phyloP scores from a whole-genome alignment of 2,329 filamentous ascomycete genomes.

The Ophiostoma piceae region DNA sequence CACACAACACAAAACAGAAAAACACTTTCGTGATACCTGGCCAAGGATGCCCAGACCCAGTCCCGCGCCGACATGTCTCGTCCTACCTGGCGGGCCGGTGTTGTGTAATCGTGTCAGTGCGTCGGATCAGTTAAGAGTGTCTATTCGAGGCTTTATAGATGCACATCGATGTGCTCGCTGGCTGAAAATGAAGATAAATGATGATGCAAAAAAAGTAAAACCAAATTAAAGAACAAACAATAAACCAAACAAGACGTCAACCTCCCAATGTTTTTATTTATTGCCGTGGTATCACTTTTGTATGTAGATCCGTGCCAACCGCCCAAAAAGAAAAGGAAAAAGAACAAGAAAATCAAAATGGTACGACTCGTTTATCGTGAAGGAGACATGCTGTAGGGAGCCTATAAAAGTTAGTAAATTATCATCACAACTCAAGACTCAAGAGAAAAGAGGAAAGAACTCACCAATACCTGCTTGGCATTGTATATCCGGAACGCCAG shows the following conservation, averaged over 20 bases:
- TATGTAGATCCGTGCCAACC: background rate
- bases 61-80: background rate
- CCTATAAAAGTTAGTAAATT: conserved; percentile 32
- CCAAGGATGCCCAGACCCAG: background rate
- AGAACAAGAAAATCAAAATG: background rate
- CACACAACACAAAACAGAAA: no score
- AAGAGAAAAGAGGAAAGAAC: background rate
- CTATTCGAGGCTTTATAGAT: no score
- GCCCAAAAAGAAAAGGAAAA: background rate
- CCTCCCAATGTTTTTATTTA: background rate
- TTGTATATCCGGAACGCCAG: conserved; percentile 93
- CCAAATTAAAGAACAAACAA: conserved; percentile 13
- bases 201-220: background rate
- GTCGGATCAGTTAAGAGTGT: background rate
- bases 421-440: no score
- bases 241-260: conserved; percentile 1
- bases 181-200: background rate
- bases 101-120: background rate
- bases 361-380: conserved; percentile 35
- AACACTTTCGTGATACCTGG: no score
- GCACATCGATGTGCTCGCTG: background rate
- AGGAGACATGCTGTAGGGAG: conserved; percentile 65
- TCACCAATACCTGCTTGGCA: conserved; percentile 76
- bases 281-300: conserved; percentile 7
- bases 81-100: background rate